phyloP scores from a whole-genome alignment of 148 eudicot genomes.

The Rheum nobile region DNA sequence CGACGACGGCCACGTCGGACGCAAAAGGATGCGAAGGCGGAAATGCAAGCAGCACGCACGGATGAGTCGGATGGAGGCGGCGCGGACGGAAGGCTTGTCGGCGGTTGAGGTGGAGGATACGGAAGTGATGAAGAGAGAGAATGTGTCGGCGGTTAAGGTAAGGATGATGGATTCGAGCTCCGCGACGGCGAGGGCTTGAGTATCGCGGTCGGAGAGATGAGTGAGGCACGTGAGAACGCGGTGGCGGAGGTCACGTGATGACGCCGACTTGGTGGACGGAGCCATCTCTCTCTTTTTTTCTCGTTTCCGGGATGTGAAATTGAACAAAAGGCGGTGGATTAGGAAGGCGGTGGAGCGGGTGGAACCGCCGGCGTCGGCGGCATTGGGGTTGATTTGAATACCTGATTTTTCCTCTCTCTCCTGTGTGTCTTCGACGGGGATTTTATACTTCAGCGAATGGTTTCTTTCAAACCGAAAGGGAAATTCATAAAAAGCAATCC shows the following conservation, averaged over 20 bases:
- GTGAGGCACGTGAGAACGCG: conserved; percentile 69
- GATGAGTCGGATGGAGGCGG: conserved; percentile 50
- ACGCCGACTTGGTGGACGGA: conserved; percentile 10
- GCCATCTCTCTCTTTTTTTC: not conserved
- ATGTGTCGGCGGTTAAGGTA: conserved; percentile 33
- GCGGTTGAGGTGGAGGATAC: conserved; percentile 74
- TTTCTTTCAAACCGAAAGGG: conserved; percentile 2
- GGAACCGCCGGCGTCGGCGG: conserved; percentile 22
- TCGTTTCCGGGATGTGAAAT: not conserved
- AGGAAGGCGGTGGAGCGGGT: conserved; percentile 10
- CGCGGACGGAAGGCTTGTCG: conserved; percentile 56
- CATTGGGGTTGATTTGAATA: conserved; percentile 11
- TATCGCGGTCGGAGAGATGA: conserved; percentile 83
- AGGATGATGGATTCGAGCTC: conserved; percentile 66
- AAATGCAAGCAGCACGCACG: conserved; percentile 47
- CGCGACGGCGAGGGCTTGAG: conserved; percentile 57
- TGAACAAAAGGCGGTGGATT: not conserved
- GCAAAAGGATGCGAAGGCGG: conserved; percentile 35
- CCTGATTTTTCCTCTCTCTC: not conserved
- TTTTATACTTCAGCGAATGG: not conserved
- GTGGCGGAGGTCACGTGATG: conserved; percentile 67
- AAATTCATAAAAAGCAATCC: too few relatives aligned
- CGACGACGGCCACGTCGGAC: conserved; percentile 16
- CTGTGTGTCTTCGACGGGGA: not conserved
- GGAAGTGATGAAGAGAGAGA: conserved; percentile 57